phyloP scores from a whole-genome alignment of 2,329 filamentous ascomycete genomes.

The Sporothrix luriei region DNA sequence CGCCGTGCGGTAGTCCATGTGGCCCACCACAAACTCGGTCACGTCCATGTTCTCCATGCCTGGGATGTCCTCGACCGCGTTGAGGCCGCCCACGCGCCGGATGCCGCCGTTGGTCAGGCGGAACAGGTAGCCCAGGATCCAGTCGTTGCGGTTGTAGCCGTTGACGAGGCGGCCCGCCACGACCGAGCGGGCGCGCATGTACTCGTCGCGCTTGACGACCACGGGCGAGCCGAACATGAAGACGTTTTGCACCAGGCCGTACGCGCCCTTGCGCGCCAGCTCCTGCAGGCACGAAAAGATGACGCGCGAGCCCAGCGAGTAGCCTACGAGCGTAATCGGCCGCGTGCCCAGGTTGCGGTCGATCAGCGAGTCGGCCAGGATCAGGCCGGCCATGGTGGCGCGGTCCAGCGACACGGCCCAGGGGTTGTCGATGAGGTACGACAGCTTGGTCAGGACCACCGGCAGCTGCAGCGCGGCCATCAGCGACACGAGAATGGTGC shows the following conservation, averaged over 20 bases:
- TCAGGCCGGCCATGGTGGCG: slow-evolving; percentile 83
- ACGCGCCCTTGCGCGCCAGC: slow-evolving; percentile 78
- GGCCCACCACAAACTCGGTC: slow-evolving; percentile 80
- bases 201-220: slow-evolving; percentile 90
- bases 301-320: slow-evolving; percentile 87
- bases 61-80: slow-evolving; percentile 71
- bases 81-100: slow-evolving; percentile 81
- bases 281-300: slow-evolving; percentile 92
- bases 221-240: slow-evolving; percentile 92
- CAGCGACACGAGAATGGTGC: slow-evolving; percentile 80
- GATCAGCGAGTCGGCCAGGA: slow-evolving; percentile 90
- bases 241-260: slow-evolving; percentile 89
- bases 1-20: slow-evolving; percentile 93
- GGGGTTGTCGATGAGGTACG: slow-evolving; percentile 96
- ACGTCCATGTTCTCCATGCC: slow-evolving; percentile 89
- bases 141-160: slow-evolving; percentile 91
- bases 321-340: slow-evolving; percentile 90
- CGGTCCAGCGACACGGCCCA: slow-evolving; percentile 96
- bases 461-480: slow-evolving; percentile 95
- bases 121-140: slow-evolving; percentile 96
- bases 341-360: slow-evolving; percentile 88
- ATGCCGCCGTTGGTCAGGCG: slow-evolving; percentile 91
- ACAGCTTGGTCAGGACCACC: slow-evolving; percentile 86
- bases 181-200: slow-evolving; percentile 75
- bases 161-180: slow-evolving; percentile 93